Evolutionary conservation across 2,329 filamentous ascomycete species (phyloP), one percentile per base, ranked within the genome.

Genomic region (Penicillium sp.): DNA sequence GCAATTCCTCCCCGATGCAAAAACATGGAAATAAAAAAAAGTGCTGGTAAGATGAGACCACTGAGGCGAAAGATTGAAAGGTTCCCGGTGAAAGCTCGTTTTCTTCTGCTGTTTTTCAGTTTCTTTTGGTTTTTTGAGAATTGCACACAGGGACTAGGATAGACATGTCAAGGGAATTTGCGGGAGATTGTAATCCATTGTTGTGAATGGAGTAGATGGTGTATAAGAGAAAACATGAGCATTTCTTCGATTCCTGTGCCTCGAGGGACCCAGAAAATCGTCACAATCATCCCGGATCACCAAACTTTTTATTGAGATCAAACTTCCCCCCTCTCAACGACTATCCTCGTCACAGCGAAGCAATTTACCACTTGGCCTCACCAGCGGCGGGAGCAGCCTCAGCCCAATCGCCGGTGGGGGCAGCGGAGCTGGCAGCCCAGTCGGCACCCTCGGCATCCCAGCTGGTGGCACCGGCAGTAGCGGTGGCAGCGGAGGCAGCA

Each of bases 401-500:
- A 65, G 80, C 76, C 76, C 75, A 78, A 67, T 75, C 74, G 62
- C 60, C 67, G 63, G 70, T 67, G 55, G 73, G 67, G 59, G 71
- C 67, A 62, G 76, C 69, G 58, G 76, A 77, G 71, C 78, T 73
- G 61, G 78, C 73, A 74, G 79, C 81, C 81, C 82, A 84, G 71
- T 84, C 81, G 66, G 71, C 79, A 67, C 75, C 78, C 60, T 79
- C 80, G 70, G 80, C 80, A 79, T 87, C 87, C 82, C 88, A 88
- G 73, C 78, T 81, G 70, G 85, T 80, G 68, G 81, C 80, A 69
- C 84, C 81, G 67, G 72, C 80, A 66, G 80, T 85, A 68, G 83
- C 62, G 37, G 54, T 54, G 25, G 56, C 85, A 77, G 86, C 87
- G 88, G 88, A 91, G 72, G 82, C 85, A 74, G 87, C 83, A 74